Conservation (phyloP, 169 alveolate species). For the Cryptosporidium meleagridis region DNA sequence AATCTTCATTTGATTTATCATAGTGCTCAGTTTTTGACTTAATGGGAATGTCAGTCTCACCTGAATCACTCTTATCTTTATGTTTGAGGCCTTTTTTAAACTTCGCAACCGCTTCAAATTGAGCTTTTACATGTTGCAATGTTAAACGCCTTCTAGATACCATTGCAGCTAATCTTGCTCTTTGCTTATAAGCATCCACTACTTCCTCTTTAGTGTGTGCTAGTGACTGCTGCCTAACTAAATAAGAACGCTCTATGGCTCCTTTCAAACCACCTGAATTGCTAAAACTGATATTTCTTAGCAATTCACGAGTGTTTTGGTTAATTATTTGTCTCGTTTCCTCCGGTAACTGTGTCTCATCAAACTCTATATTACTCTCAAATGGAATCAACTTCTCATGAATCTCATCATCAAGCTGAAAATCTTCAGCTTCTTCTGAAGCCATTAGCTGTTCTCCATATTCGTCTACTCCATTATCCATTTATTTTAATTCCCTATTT, state of each 20-base stretch:
- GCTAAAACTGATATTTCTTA: slow-evolving; percentile 30
- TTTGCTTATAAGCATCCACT: slow-evolving; percentile 67
- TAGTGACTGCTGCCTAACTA: slow-evolving; percentile 50
- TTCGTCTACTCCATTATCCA: not conserved
- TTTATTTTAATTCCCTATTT: not conserved
- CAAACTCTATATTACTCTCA: slow-evolving; percentile 33
- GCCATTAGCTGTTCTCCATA: not conserved
- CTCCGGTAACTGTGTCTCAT: slow-evolving; percentile 53
- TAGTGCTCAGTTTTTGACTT: slow-evolving; percentile 32
- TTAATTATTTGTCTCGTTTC: slow-evolving; percentile 49
- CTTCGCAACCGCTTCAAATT: slow-evolving; percentile 30
- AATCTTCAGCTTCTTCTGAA: slow-evolving; percentile 1
- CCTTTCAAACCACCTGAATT: slow-evolving; percentile 67
- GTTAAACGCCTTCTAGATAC: slow-evolving; percentile 69
- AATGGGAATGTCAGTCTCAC: not conserved
- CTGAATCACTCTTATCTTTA: not conserved
- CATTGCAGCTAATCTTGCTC: slow-evolving; percentile 73
- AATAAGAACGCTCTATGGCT: slow-evolving; percentile 61
- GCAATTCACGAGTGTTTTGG: slow-evolving; percentile 29
- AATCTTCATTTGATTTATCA: slow-evolving; percentile 12
- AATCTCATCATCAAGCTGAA: slow-evolving; percentile 5
- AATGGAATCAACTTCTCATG: slow-evolving; percentile 1
- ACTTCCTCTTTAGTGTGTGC: slow-evolving; percentile 52
- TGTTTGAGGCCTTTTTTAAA: slow-evolving; percentile 19
- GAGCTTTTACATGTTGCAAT: slow-evolving; percentile 58